Evolutionary conservation across 495 filamentous ascomycete genomes (phyloP), one percentile per base, ranked within the genome.

Genomic region (Penicillium samsonianum): DNA sequence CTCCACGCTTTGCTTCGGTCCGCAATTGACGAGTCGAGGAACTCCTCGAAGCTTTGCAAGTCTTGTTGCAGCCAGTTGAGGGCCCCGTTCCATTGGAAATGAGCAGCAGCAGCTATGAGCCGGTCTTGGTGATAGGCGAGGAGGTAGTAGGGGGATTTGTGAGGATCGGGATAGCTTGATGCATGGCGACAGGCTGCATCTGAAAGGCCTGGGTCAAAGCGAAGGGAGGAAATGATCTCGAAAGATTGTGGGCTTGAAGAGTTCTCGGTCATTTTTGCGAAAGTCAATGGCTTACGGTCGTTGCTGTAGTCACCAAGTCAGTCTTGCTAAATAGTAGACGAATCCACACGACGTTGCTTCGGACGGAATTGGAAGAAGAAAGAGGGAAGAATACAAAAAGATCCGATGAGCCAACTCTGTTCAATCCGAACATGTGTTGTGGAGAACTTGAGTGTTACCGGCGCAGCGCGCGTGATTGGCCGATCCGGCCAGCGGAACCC

Each of bases 121-220:
- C 86, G 90, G 64, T 94, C 88, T 20, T 83, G 84, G 70, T 98
- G 93, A 70, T 87, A 87, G 43, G 82, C 72, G 12, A 96, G 81
- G 76, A 97, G 90, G 74, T 96, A 96, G 65, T 94, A 88, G 1
- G 85, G 85, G n/a, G 83, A 85, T 19, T 76, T 58, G 19, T 77
- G 72, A 11, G 67, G 67, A 28, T 64, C 57, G 22, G 72, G 69
- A 49, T 67, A 73, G 50, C 65, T 58, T 42, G 82, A 77, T 73
- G 78, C 77, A 37, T 75, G 61, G 25, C 63, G 47, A 22, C 50
- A 35, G 59, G 78, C 69, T 5, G 65, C 69, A 25, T 64, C 65
- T 28, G 79, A 71, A 28, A 96, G 84, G 6, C 67, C 60, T 9
- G 83, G 85, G 62, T 96, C 91, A 69, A 88, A 92, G 53, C 78